Percentiles rank a stretch among this genome's conserved stretches.
Conservation (phyloP, 2,329 filamentous ascomycete species). For the Colletotrichum sp. region DNA sequence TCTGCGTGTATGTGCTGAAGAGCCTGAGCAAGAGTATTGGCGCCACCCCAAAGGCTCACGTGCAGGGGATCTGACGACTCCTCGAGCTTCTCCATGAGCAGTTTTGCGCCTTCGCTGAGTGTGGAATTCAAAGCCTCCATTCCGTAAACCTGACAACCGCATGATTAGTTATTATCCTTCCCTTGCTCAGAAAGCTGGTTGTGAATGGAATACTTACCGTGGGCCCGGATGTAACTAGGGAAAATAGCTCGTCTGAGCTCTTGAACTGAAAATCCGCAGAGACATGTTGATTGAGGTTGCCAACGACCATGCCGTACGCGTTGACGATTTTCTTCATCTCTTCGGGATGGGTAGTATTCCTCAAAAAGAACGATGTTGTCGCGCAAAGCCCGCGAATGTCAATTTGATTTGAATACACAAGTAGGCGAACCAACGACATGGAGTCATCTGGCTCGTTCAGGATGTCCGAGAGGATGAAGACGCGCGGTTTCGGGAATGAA, state of each 20-base stretch:
- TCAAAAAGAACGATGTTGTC: slow-evolving; percentile 50
- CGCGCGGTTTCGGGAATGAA: not conserved
- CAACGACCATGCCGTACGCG: slow-evolving; percentile 46
- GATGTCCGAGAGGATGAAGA: slow-evolving; percentile 48
- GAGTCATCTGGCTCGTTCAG: slow-evolving; percentile 52
- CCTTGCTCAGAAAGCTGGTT: not conserved
- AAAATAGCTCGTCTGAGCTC: not conserved
- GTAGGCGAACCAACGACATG: slow-evolving; percentile 46
- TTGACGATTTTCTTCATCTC: slow-evolving; percentile 48
- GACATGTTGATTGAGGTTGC: slow-evolving; percentile 51
- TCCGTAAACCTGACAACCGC: slow-evolving; percentile 31
- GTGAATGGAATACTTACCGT: not conserved
- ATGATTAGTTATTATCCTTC: not conserved
- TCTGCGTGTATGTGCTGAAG: slow-evolving; percentile 38
- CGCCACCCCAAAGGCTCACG: slow-evolving; percentile 58
- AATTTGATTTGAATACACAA: slow-evolving; percentile 52
- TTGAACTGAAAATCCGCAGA: not conserved
- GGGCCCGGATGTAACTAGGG: not conserved
- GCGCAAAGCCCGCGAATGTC: slow-evolving; percentile 48
- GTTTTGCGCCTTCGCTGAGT: slow-evolving; percentile 42
- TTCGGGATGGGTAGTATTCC: slow-evolving; percentile 40
- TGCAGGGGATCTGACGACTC: slow-evolving; percentile 45
- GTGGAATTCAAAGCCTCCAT: slow-evolving; percentile 34
- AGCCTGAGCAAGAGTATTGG: slow-evolving; percentile 56
- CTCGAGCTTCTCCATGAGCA: slow-evolving; percentile 39